These are phyloP conservation scores for Saccharomycopsis fermentans DNA, from an alignment of 805 yeast genomes.

Conservation along the genomic window DNA sequence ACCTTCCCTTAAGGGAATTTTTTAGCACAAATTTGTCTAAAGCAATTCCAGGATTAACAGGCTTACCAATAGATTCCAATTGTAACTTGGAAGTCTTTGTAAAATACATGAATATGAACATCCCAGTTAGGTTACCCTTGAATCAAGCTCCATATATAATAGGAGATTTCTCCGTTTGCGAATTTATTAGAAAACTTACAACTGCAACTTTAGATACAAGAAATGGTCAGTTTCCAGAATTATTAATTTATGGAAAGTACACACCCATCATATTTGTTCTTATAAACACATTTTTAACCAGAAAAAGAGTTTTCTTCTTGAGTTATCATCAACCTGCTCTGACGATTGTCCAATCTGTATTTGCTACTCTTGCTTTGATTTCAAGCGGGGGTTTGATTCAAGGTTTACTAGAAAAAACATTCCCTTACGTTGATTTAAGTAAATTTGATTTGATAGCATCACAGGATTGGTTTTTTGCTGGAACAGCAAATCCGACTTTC, in stretches of 20 bases:
- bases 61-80: conserved; percentile 20
- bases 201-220: conserved; percentile 8
- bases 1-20: conserved; percentile 14
- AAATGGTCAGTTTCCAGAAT: conserved; percentile 29
- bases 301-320: conserved; percentile 38
- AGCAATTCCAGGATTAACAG: neutral
- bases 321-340: conserved; percentile 42
- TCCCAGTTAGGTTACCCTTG: conserved; percentile 32
- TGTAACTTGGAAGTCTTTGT: conserved; percentile 32
- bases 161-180: conserved; percentile 17
- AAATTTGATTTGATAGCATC: conserved; percentile 40
- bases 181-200: conserved; percentile 9
- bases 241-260: conserved; percentile 42
- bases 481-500: conserved; percentile 52
- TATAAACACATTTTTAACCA: conserved; percentile 43
- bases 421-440: conserved; percentile 48
- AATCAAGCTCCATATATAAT: conserved; percentile 22
- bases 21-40: conserved; percentile 1
- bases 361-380: conserved; percentile 38
- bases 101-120: conserved; percentile 31
- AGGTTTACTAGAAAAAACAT: conserved; percentile 38
- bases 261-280: conserved; percentile 46
- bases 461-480: conserved; percentile 44
- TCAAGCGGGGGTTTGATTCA: conserved; percentile 43
- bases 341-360: conserved; percentile 40